Evolutionary conservation across 2,329 filamentous ascomycete species (phyloP), one percentile per base, ranked within the genome.

Genomic region (Phialocephala sp.): DNA sequence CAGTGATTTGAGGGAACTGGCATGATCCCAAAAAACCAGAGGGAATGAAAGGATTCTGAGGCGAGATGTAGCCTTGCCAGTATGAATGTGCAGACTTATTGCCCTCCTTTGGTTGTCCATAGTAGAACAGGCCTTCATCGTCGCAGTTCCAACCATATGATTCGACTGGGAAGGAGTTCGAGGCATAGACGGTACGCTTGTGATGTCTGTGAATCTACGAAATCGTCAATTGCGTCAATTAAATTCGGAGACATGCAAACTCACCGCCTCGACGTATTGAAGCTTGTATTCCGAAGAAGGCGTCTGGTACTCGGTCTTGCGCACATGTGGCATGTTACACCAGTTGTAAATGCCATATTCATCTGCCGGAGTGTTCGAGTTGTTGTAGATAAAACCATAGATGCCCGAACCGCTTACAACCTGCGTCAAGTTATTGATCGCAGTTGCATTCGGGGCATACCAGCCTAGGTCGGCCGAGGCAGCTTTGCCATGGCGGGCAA

Each of bases 251-350:
- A 32, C 15, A 9, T 43, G 24, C 39, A 5, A 56, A 80, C 83
- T 77, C 77, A 91, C 87, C 72, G 94, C 80, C 78, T 94, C 91
- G 8, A 94, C 91, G 75, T 94, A 94, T 72, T 84, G 79, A 59
- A 95, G 79, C 71, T 88, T 81, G 74, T 87, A 93, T n/a, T 84
- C 84, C 0, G 77, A 69, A 1, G 79, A 72, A 0, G 84, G 80
- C 66, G 78, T 82, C 15, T 82, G 76, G 74, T 95, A 95, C 72
- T 92, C 90, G 15, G 78, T 77, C 24, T 76, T 79, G 37, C 91
- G 84, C n/a, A 91, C 89, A 78, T 94, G 92, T 0, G 92, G 92
- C 72, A 95, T 95, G 74, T 95, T 94, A 78, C 92, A 95, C 83
- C 83, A 94, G 76, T 94, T 93, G 78, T 94, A 94, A 1, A 80